Conservation (phyloP, 495 filamentous ascomycete species). For the Tetracladium marchalianum region DNA sequence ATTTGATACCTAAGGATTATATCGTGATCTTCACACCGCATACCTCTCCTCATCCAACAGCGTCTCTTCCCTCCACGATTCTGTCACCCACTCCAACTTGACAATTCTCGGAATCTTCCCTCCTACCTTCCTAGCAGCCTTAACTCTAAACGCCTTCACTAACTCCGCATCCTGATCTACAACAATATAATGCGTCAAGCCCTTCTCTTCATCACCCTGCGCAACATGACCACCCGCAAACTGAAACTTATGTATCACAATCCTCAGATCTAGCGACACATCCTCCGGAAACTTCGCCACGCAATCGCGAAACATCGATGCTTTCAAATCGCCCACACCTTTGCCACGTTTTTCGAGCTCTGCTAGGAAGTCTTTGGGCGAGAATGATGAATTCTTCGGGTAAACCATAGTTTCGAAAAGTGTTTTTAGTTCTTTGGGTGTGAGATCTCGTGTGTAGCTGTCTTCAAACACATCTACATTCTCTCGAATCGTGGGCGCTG, state of each 20-base stretch:
- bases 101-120: constrained; percentile 62
- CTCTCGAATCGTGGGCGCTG: constrained; percentile 23
- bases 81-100: constrained; percentile 58
- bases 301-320: constrained; percentile 59
- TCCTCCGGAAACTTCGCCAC: constrained; percentile 38
- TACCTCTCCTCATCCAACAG: constrained; percentile 59
- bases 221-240: constrained; percentile 55
- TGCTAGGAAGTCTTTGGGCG: constrained; percentile 29
- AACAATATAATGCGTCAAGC: constrained; percentile 60
- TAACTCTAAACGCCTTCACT: constrained; percentile 32
- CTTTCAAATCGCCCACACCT: constrained; percentile 37
- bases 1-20: too few species aligned
- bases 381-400: constrained; percentile 11
- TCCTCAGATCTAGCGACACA: constrained; percentile 19
- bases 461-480: constrained; percentile 73
- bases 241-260: constrained; percentile 12
- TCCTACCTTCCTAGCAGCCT: constrained; percentile 31
- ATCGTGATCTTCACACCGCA: not conserved
- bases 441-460: constrained; percentile 69
- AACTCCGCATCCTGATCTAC: constrained; percentile 21
- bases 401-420: constrained; percentile 40
- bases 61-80: constrained; percentile 72
- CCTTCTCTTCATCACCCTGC: constrained; percentile 33
- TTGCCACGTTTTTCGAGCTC: constrained; percentile 49
- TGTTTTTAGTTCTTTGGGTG: constrained; percentile 50